Evolutionary conservation across 2,329 filamentous ascomycete species (phyloP), one percentile per base, ranked within the genome.

Genomic region (Sporothrix sp.): DNA sequence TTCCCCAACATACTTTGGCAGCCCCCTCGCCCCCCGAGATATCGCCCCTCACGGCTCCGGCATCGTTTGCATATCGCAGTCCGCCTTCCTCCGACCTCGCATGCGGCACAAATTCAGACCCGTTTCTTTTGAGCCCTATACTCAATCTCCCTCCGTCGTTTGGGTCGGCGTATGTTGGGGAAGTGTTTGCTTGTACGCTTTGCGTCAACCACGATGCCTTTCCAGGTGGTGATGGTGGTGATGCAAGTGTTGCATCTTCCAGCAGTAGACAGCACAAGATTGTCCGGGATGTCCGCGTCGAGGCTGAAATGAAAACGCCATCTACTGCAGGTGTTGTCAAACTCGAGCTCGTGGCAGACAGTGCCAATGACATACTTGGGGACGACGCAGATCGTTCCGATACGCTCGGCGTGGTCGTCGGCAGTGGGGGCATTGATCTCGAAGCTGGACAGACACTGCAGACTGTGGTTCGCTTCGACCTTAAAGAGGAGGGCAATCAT

Each of bases 241-340:
- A 28, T 51, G 56, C 58, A 48, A 75, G n/a, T 3, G 3, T 10
- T 68, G 39, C 62, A 18, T 62, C 60, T 56, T 63, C 37, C 1
- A 33, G 44, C 56, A 59, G 53, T 39, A 32, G 42, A 20, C 62
- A 58, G 48, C 28, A n/a, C 43, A 76, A 73, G 56, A 72, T 72
- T 48, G 81, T 95, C 36, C 84, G 81, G 55, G 85, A 85, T 51
- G 84, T 96, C 48, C 79, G 81, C 50, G 87, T 97, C 60, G 79
- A 86, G 51, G 93, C 90, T 0, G 90, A 96, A 68, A 94, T 98
- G 84, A 94, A 97, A 70, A 95, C 90, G 0, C 91, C 93, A 7
- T 71, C 72, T n/a, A 68, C 70, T 2, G 64, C 67, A 1, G 60
- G 67, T 0, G 82, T 51, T 2, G 52, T 54, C 21, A 81, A 82